phyloP scores from a whole-genome alignment of 345 rosid genomes.

The Psidium friedrichsthalianum region DNA sequence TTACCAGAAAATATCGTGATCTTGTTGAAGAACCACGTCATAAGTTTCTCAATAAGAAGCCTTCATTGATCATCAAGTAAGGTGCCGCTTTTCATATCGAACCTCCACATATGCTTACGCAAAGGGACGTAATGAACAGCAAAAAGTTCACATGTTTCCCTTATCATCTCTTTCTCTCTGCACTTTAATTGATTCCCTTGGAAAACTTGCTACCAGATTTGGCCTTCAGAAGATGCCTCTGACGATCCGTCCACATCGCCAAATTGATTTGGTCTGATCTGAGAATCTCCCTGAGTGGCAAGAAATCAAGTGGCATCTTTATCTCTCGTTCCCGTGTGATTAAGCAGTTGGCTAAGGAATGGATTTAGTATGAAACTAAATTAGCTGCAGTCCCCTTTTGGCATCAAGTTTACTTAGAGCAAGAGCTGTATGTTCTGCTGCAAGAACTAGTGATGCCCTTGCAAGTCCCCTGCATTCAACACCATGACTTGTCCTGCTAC shows the following conservation, averaged over 20 bases:
- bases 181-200: background rate
- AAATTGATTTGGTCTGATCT: background rate
- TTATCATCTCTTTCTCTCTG: background rate
- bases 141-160: background rate
- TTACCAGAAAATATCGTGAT: too few species aligned
- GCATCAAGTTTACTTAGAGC: background rate
- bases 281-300: background rate
- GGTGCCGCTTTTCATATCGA: too few species aligned
- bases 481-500: constrained; percentile 45
- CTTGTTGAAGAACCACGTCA: too few species aligned
- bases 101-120: too few species aligned
- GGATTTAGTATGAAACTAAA: background rate
- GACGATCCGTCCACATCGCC: background rate
- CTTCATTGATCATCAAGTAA: too few species aligned
- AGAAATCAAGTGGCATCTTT: background rate
- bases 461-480: constrained; percentile 27
- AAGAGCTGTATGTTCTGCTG: background rate
- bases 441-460: constrained; percentile 1
- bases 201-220: background rate
- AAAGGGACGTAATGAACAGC: too few species aligned
- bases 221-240: background rate
- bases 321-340: background rate
- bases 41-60: too few species aligned
- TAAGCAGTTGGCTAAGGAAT: background rate
- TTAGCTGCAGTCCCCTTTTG: background rate